Evolutionary conservation across 257 asterid species (phyloP).

Genomic region (Solanum raphanifolium): DNA sequence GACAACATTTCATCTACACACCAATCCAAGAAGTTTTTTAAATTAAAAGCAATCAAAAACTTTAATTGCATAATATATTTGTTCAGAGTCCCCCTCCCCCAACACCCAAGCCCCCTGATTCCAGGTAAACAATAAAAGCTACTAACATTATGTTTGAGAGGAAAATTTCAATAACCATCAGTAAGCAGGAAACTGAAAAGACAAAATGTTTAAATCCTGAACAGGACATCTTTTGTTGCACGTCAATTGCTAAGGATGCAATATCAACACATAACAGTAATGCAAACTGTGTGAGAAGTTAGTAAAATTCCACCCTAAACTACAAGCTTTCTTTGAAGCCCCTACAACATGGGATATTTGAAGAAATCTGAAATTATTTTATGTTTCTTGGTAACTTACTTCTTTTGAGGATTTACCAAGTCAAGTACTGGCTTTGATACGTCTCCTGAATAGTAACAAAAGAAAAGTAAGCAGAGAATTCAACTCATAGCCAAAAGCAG

Average conservation of each 20-base stretch:
- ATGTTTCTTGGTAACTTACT: slow-evolving; percentile 47
- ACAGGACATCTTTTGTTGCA: neutral
- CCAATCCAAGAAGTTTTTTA: neutral
- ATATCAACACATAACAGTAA: neutral
- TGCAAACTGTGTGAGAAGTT: neutral
- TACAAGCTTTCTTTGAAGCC: neutral
- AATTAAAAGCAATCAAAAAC: neutral
- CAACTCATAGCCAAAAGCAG: neutral
- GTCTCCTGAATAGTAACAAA: slow-evolving; percentile 39
- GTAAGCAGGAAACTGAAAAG: neutral
- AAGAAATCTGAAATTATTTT: neutral
- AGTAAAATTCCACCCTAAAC: neutral
- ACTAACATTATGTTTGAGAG: neutral
- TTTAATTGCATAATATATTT: neutral
- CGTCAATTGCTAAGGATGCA: neutral
- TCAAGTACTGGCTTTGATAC: slow-evolving; percentile 61
- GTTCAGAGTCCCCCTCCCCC: neutral
- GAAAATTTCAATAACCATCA: neutral
- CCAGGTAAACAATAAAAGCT: neutral
- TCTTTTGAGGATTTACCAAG: slow-evolving; percentile 93
- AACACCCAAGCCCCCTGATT: neutral
- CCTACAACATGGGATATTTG: neutral
- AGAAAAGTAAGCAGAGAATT: neutral
- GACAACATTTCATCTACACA: neutral
- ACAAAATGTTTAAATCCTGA: neutral